These are phyloP conservation scores for Chytriomyces confervae DNA, from an alignment of 192 early-diverging fungal genomes.

Conservation along the genomic window DNA sequence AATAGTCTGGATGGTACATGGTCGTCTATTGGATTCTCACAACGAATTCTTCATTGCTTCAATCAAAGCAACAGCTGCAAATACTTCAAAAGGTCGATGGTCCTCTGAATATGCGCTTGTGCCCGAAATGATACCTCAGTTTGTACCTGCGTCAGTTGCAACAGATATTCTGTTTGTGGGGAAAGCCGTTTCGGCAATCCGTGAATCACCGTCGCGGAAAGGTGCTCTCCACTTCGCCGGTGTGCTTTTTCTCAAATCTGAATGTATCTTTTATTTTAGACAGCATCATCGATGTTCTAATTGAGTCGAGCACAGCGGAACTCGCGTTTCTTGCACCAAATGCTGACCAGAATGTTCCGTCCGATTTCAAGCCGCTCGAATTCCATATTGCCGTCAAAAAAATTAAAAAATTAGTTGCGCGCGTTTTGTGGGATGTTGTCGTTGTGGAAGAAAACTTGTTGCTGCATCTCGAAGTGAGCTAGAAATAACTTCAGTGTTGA, in stretches of 20 bases:
- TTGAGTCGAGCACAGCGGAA: conserved; percentile 31
- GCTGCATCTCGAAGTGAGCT: conserved; percentile 50
- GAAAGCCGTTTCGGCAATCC: conserved; percentile 64
- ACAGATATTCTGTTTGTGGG: conserved; percentile 73
- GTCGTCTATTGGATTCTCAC: conserved; percentile 62
- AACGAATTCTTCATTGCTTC: conserved; percentile 69
- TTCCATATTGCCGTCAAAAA: conserved; percentile 51
- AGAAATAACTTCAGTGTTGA: not conserved
- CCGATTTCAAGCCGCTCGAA: conserved; percentile 44
- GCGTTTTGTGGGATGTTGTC: conserved; percentile 70
- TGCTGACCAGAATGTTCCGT: not conserved
- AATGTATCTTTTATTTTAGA: conserved; percentile 4
- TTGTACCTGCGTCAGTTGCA: conserved; percentile 59
- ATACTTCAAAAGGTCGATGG: conserved; percentile 21
- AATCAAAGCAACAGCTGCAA: conserved; percentile 28
- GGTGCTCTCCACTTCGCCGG: conserved; percentile 37
- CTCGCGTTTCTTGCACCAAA: conserved; percentile 28
- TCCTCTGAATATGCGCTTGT: conserved; percentile 53
- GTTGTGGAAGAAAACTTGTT: conserved; percentile 68
- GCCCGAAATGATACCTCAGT: conserved; percentile 50
- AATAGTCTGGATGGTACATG: conserved; percentile 72
- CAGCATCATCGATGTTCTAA: conserved; percentile 25
- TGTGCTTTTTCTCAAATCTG: not conserved
- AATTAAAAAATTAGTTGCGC: conserved; percentile 61
- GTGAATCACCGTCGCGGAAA: conserved; percentile 33